These are phyloP conservation scores for Setaria viridis DNA, from an alignment of 202 grass and related monocot species.

Conservation along the genomic window DNA sequence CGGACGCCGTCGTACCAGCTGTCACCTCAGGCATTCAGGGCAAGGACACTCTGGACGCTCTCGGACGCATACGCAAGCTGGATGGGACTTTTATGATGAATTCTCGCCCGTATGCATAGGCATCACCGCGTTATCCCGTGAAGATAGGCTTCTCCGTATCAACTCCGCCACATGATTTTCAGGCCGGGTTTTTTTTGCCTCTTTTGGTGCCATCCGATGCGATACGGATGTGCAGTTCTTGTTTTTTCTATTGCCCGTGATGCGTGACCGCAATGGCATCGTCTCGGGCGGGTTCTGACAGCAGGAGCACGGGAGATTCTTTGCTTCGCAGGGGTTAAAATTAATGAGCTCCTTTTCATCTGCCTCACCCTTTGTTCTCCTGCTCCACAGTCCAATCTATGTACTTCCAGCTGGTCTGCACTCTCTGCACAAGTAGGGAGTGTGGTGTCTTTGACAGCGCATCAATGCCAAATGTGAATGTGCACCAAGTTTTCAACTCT, in stretches of 20 bases:
- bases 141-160: conserved; percentile 40
- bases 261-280: neutral
- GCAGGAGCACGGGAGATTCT: conserved; percentile 6
- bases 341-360: conserved; percentile 23
- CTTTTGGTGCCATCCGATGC: conserved; percentile 22
- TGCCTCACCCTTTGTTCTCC: conserved; percentile 29
- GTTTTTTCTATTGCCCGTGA: conserved; percentile 34
- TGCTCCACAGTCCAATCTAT: neutral
- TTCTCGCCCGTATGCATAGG: conserved; percentile 54
- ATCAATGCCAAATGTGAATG: conserved; percentile 2
- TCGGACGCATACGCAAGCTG: neutral
- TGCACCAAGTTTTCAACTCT: conserved; percentile 8
- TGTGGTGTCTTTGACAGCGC: neutral
- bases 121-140: conserved; percentile 61
- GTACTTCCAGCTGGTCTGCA: neutral
- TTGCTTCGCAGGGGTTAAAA: conserved; percentile 2
- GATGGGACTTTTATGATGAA: conserved; percentile 8
- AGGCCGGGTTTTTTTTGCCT: neutral
- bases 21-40: conserved; percentile 31
- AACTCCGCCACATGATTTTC: conserved; percentile 35
- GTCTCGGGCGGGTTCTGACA: neutral
- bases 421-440: neutral
- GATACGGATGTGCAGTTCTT: conserved; percentile 2
- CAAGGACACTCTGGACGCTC: conserved; percentile 23
- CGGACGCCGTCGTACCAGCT: neutral